Conservation (phyloP, 768 basidiomycete genomes). For the Amanita jacksonii region DNA sequence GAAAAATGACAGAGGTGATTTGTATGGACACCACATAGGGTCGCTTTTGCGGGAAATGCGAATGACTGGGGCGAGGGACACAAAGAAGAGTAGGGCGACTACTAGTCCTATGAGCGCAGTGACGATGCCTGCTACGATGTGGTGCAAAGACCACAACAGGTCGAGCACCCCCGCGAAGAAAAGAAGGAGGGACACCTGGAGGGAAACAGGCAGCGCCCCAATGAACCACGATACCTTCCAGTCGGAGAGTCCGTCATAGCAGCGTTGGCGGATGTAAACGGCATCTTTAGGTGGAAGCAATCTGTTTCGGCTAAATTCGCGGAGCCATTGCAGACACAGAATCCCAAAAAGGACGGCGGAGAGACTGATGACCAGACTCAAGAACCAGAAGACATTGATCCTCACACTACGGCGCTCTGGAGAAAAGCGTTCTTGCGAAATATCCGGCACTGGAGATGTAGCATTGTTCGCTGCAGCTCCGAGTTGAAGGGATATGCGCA, state of each 20-base stretch:
- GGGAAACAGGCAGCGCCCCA: slow-evolving; percentile 16
- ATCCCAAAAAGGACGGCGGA: slow-evolving; percentile 17
- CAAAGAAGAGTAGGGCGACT: slow-evolving; percentile 12
- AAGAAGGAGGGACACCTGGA: slow-evolving; percentile 18
- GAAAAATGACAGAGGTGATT: slow-evolving; percentile 20
- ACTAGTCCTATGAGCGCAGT: slow-evolving; percentile 12
- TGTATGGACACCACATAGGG: slow-evolving; percentile 17
- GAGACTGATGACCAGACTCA: slow-evolving; percentile 17
- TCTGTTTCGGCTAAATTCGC: slow-evolving; percentile 15
- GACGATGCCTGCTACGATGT: slow-evolving; percentile 13
- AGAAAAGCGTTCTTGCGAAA: slow-evolving; percentile 1
- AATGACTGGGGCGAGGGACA: slow-evolving; percentile 15
- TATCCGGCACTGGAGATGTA: neutral
- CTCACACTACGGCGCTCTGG: slow-evolving; percentile 11
- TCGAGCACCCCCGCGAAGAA: slow-evolving; percentile 21
- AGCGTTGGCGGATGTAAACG: slow-evolving; percentile 17
- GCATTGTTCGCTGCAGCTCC: neutral
- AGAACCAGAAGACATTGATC: slow-evolving; percentile 18
- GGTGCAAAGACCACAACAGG: slow-evolving; percentile 15
- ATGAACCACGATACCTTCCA: slow-evolving; percentile 19
- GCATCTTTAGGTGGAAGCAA: slow-evolving; percentile 13
- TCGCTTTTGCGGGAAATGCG: slow-evolving; percentile 14
- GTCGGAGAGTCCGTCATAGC: slow-evolving; percentile 15
- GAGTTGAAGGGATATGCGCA: slow-evolving; percentile 9
- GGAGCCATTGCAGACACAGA: slow-evolving; percentile 19